Evolutionary conservation across 768 basidiomycete genomes (phyloP).

Genomic region (Naematelia aurantialba): DNA sequence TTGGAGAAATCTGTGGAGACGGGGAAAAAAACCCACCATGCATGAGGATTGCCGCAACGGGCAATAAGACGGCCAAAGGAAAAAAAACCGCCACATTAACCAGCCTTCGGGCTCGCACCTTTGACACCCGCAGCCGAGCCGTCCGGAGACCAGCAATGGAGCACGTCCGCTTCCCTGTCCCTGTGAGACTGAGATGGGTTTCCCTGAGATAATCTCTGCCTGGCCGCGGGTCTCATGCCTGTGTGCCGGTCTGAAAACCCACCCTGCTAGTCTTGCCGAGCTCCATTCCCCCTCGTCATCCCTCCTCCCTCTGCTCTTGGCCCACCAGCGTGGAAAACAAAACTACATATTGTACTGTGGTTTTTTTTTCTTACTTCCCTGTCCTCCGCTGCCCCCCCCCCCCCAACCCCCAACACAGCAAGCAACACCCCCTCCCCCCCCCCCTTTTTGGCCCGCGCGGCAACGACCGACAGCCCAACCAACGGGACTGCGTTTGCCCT

Average conservation of each 20-base stretch:
- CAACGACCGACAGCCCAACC: background rate
- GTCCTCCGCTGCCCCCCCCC: background rate
- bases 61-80: too few relatives aligned
- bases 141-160: too few relatives aligned
- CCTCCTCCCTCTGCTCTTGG: background rate
- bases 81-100: background rate
- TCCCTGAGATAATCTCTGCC: too few relatives aligned
- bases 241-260: background rate
- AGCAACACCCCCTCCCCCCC: background rate
- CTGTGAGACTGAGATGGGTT: too few relatives aligned
- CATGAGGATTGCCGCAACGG: too few relatives aligned
- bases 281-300: too few relatives aligned
- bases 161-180: too few relatives aligned
- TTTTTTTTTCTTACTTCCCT: background rate
- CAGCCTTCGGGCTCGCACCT: background rate
- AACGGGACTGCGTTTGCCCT: constrained; percentile 1
- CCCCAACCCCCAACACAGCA: background rate
- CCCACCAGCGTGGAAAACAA: too few relatives aligned
- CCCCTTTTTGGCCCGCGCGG: background rate
- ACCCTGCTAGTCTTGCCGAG: background rate
- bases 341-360: too few relatives aligned
- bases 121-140: background rate
- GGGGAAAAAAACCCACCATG: too few relatives aligned
- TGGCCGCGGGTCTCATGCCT: background rate
- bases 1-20: background rate